Percentiles rank a stretch among this genome's conserved stretches.
Evolutionary conservation across 805 yeast genomes (phyloP).

Genomic region (Yamadazyma ubonensis): DNA sequence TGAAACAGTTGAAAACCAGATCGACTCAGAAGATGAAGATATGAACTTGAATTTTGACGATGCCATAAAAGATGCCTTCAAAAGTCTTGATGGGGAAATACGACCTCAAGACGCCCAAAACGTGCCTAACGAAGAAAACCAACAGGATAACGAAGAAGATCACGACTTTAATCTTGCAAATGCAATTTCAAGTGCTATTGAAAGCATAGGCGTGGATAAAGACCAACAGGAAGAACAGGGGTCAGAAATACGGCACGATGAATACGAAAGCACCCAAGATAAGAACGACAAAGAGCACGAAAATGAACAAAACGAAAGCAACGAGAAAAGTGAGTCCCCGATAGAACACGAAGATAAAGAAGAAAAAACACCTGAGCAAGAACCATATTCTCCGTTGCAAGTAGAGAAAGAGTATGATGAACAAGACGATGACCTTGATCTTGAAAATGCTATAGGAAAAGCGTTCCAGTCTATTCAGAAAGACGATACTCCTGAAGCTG

Average conservation of each 20-base stretch:
- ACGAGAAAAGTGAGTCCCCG: neutral
- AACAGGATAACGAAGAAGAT: constrained; percentile 5
- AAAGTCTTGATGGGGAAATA: constrained; percentile 9
- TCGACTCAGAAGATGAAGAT: constrained; percentile 6
- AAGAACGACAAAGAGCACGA: constrained; percentile 1
- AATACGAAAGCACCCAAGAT: constrained; percentile 3
- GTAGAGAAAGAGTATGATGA: constrained; percentile 12
- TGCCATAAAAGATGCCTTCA: constrained; percentile 31
- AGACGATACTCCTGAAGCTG: neutral
- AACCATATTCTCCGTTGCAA: constrained; percentile 14
- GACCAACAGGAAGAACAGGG: too few species aligned
- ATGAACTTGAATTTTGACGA: constrained; percentile 22
- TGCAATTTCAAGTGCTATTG: constrained; percentile 16
- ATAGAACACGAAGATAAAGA: neutral
- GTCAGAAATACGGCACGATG: too few species aligned
- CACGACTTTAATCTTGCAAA: constrained; percentile 14
- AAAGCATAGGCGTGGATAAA: constrained; percentile 12
- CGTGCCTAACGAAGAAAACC: neutral
- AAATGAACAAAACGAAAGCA: neutral
- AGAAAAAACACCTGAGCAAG: neutral
- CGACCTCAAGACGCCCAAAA: constrained; percentile 5
- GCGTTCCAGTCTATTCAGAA: constrained; percentile 28
- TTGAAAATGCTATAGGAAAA: constrained; percentile 39
- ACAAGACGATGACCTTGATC: constrained; percentile 22
- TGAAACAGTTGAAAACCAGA: too few species aligned